Percentiles rank a stretch among this genome's conserved stretches.
Evolutionary conservation across 1,284 basidiomycete species (phyloP).

Genomic region (Phellopilus nigrolimitatus): DNA sequence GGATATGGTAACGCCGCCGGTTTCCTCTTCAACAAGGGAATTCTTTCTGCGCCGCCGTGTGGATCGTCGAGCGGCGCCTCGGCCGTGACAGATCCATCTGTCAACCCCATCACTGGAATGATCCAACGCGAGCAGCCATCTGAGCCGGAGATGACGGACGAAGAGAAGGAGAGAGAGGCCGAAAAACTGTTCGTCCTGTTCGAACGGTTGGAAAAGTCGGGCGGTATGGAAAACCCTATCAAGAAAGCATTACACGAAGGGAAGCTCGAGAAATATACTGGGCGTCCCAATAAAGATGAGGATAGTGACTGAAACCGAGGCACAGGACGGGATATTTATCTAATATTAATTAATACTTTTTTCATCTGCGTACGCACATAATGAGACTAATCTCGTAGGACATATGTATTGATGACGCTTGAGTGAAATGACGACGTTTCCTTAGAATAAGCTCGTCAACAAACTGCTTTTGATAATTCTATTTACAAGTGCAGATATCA

Average conservation of each 20-base stretch:
- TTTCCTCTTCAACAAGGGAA: constrained; percentile 84
- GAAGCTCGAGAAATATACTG: constrained; percentile 27
- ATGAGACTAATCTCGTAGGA: no score
- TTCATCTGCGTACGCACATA: neutral
- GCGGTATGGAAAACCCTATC: constrained; percentile 70
- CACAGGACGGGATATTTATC: neutral
- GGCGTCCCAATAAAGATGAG: neutral
- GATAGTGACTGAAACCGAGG: constrained; percentile 2
- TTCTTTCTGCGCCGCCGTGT: constrained; percentile 53
- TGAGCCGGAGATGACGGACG: constrained; percentile 71
- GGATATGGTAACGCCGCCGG: constrained; percentile 94
- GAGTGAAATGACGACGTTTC: no score
- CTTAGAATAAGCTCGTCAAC: neutral
- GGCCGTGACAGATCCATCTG: constrained; percentile 41
- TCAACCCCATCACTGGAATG: constrained; percentile 81
- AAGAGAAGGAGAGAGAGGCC: constrained; percentile 88
- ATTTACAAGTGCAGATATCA: constrained; percentile 2
- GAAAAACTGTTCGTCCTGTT: constrained; percentile 88
- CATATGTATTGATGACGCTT: no score
- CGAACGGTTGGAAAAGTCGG: constrained; percentile 76
- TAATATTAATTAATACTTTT: neutral
- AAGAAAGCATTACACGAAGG: constrained; percentile 64
- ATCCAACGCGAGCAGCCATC: constrained; percentile 35
- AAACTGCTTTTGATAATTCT: constrained; percentile 4
- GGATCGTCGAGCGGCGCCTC: constrained; percentile 28